Evolutionary conservation across 1,139 yeast species (phyloP), one percentile per base, ranked within the genome.

Genomic region (Meyerozyma elateridarum): DNA sequence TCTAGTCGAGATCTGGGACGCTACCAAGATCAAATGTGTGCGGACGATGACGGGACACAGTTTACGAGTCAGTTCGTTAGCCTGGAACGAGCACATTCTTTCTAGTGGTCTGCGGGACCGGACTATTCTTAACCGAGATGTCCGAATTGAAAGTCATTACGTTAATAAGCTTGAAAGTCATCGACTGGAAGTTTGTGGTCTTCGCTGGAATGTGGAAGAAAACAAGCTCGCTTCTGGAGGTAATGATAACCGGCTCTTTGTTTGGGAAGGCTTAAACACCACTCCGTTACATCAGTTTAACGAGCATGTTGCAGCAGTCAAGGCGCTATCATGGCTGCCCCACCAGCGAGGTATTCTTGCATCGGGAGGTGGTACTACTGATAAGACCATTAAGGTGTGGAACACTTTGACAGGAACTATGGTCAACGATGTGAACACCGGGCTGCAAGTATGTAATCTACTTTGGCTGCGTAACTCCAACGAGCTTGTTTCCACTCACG

Each of bases 351-450:
- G 97, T 0, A 72, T 89, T 4, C 59, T 91, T 34, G 97, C 97
- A 0, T 78, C 93, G 2, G 99, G 98, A 5, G 99, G 98, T 16
- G 99, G 99, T 15, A 88, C 97, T 0, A 93, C 95, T 1, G 99
- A 91, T 56, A 77, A 91, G 36, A 74, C 83, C 19, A 81, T 93
- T 46, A 84, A 91, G 54, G 79, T 89, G 15, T 91, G 98, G 98
- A 89, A 88, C 54, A 85, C 95, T 0, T 59, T 80, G 30, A 85
- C 85, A 6, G 96, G 96, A 0, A 57, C 70, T 20, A 73, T 81
- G 38, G 54, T 85, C 12, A 74, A 78, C 46, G 93, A 88, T 48
- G 79, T 85, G 12, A 93, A 89, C 51, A 88, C 97, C 0, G 96
- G 96, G 0, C 85, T 96, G 1, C 99, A 91, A 54, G 95, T 91